A percentile compares a stretch with the other conserved stretches of the same genome.
Evolutionary conservation across 1,284 basidiomycete species (phyloP).

Genomic region (Sanghuangporus sanghuang): DNA sequence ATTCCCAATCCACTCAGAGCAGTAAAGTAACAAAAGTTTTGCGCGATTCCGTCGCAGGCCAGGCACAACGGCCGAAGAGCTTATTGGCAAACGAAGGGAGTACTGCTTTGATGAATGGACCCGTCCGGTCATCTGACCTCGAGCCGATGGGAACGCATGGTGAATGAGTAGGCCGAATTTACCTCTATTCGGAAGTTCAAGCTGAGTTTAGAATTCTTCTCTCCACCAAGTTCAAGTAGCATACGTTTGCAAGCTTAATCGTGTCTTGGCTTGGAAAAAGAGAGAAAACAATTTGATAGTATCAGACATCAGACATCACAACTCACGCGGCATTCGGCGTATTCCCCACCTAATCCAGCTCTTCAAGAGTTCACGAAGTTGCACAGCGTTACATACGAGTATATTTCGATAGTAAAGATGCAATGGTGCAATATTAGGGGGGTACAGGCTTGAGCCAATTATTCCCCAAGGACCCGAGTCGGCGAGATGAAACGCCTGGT

Average conservation of each 20-base stretch:
- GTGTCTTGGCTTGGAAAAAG: too few species aligned
- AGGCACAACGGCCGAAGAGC: background rate
- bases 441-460: background rate
- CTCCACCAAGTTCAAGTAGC: too few species aligned
- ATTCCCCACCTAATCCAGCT: background rate
- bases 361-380: background rate
- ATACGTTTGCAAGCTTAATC: too few species aligned
- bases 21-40: background rate
- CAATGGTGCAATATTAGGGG: background rate
- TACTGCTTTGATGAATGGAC: slow-evolving; percentile 14
- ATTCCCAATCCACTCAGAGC: background rate
- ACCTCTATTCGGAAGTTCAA: background rate
- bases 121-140: slow-evolving; percentile 11
- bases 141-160: slow-evolving; percentile 12
- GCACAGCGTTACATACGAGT: background rate
- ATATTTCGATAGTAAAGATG: background rate
- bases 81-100: slow-evolving; percentile 4
- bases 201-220: too few species aligned
- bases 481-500: background rate
- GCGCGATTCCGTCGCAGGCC: background rate
- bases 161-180: background rate
- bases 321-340: background rate
- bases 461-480: background rate
- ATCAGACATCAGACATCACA: background rate
- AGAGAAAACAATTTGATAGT: too few species aligned